phyloP scores from a whole-genome alignment of 1,139 yeast species.

The Suhomyces choctaworum region DNA sequence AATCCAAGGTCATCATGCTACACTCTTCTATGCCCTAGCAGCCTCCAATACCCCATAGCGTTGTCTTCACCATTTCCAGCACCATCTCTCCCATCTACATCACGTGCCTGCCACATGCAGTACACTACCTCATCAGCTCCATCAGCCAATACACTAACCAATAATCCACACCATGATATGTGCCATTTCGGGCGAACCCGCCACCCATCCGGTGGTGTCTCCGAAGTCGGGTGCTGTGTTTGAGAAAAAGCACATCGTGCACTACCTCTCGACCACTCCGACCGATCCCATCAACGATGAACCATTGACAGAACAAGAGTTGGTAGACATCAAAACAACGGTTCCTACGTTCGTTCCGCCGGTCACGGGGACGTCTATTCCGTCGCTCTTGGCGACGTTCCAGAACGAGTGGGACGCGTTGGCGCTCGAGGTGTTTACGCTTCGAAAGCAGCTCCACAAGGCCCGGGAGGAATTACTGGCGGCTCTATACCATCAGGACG shows the following conservation, averaged over 20 bases:
- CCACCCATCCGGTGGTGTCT: constrained; percentile 72
- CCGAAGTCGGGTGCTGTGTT: constrained; percentile 71
- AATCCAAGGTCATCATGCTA: too few species aligned
- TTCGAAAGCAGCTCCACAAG: constrained; percentile 68
- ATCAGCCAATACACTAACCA: too few species aligned
- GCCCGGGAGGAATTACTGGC: constrained; percentile 74
- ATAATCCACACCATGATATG: constrained; percentile 19
- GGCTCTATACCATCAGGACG: constrained; percentile 83
- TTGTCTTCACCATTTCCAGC: too few species aligned
- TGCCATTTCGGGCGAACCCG: constrained; percentile 64
- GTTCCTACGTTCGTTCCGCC: constrained; percentile 35
- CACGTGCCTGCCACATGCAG: too few species aligned
- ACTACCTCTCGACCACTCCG: constrained; percentile 64
- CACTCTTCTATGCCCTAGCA: too few species aligned
- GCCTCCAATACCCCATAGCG: too few species aligned
- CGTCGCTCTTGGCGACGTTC: constrained; percentile 68
- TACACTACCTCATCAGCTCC: too few species aligned
- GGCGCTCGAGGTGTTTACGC: constrained; percentile 74
- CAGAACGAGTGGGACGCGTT: constrained; percentile 92
- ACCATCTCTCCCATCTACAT: too few species aligned
- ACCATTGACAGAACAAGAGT: constrained; percentile 57
- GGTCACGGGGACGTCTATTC: constrained; percentile 66
- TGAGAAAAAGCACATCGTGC: constrained; percentile 60
- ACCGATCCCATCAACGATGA: constrained; percentile 77
- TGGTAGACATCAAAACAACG: constrained; percentile 46